A percentile compares a stretch with the other conserved stretches of the same genome.
phyloP scores from a whole-genome alignment of 352 stramenopile species.

The Pythium dissimile region DNA sequence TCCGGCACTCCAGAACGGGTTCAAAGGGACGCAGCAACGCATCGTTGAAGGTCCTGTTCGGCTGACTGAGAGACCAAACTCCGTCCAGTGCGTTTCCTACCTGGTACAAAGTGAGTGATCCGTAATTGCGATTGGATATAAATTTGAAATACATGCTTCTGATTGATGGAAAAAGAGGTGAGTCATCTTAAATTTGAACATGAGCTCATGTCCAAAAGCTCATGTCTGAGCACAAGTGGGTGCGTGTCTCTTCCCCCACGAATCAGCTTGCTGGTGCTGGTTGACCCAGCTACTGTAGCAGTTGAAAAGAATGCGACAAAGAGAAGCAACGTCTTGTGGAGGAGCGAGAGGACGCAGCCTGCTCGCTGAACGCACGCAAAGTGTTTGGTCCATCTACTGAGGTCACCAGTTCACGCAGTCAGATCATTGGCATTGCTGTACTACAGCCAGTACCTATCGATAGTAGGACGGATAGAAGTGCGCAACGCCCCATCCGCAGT shows the following conservation, averaged over 20 bases:
- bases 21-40: neutral
- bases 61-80: too few species aligned
- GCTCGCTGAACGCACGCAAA: neutral
- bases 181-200: neutral
- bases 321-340: neutral
- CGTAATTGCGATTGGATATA: neutral
- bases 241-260: neutral
- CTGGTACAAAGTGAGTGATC: neutral
- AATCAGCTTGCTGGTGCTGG: neutral
- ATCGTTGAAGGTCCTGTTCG: too few species aligned
- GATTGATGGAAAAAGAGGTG: neutral
- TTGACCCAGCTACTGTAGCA: neutral
- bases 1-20: constrained; percentile 16
- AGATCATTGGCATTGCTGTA: too few species aligned
- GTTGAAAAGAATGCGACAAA: neutral
- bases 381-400: neutral
- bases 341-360: neutral
- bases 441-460: too few species aligned
- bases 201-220: too few species aligned
- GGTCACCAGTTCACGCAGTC: neutral
- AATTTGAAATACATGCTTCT: neutral
- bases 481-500: too few species aligned
- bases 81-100: too few species aligned
- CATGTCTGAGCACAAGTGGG: neutral
- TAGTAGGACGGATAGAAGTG: too few species aligned